A percentile compares a stretch with the other conserved stretches of the same genome.
These are phyloP conservation scores for Argentina anserina DNA, from an alignment of 306 rosid species.

Conservation along the genomic window DNA sequence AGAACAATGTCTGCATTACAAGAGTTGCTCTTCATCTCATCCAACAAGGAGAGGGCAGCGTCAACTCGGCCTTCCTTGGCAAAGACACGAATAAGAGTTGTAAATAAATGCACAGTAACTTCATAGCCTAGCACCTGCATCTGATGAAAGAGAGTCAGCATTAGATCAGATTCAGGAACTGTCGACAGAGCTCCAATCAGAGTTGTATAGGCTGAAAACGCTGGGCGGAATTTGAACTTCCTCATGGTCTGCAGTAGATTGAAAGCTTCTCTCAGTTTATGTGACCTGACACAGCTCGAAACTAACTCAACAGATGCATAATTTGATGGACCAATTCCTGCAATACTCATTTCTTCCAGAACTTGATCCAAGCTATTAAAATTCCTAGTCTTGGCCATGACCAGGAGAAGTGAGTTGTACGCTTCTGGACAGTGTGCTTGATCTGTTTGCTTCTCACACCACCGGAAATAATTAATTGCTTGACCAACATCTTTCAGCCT, in stretches of 20 bases:
- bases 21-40: slow-evolving; percentile 82
- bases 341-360: slow-evolving; percentile 86
- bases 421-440: slow-evolving; percentile 57
- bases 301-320: slow-evolving; percentile 54
- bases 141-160: slow-evolving; percentile 69
- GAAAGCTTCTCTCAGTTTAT: slow-evolving; percentile 59
- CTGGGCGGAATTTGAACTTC: slow-evolving; percentile 89
- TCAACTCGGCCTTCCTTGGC: slow-evolving; percentile 73
- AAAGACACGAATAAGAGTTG: slow-evolving; percentile 78
- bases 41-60: slow-evolving; percentile 87
- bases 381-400: slow-evolving; percentile 72
- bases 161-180: slow-evolving; percentile 46
- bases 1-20: slow-evolving; percentile 71
- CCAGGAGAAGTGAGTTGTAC: slow-evolving; percentile 74
- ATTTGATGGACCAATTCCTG: slow-evolving; percentile 74
- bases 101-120: slow-evolving; percentile 71
- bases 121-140: slow-evolving; percentile 97
- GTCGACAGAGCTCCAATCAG: slow-evolving; percentile 77
- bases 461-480: slow-evolving; percentile 67
- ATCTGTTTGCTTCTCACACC: slow-evolving; percentile 72
- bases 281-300: slow-evolving; percentile 45
- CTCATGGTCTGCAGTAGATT: slow-evolving; percentile 72
- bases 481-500: slow-evolving; percentile 59
- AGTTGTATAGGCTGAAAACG: slow-evolving; percentile 83
- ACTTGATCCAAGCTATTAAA: slow-evolving; percentile 56